These are phyloP conservation scores for Exserohilum rostratum DNA, from an alignment of 2,329 filamentous ascomycete genomes.

Conservation along the genomic window DNA sequence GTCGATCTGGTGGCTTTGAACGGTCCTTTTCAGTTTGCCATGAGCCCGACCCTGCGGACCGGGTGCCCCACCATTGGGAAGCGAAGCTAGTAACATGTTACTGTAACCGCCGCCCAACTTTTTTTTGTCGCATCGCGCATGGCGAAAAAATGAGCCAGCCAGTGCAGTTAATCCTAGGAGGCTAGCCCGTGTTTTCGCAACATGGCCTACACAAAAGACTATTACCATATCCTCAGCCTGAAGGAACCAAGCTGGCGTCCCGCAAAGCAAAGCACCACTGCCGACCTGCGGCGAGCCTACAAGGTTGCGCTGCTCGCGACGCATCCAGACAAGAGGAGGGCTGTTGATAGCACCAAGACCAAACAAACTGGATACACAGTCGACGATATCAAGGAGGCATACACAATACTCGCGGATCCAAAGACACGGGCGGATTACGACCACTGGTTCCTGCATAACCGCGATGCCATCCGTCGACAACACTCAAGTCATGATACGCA, in stretches of 20 bases:
- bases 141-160: slow-evolving; percentile 3
- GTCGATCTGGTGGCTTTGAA: slow-evolving; percentile 5
- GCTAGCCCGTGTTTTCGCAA: not conserved
- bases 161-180: not conserved
- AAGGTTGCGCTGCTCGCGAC: slow-evolving; percentile 61
- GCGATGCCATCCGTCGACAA: not conserved
- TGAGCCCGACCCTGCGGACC: slow-evolving; percentile 13
- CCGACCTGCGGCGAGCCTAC: slow-evolving; percentile 54
- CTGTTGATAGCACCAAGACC: too few species aligned
- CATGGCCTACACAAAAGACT: slow-evolving; percentile 38
- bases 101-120: slow-evolving; percentile 14
- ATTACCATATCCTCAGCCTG: slow-evolving; percentile 38
- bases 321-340: slow-evolving; percentile 64
- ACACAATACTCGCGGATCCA: slow-evolving; percentile 58
- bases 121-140: slow-evolving; percentile 11
- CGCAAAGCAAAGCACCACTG: slow-evolving; percentile 5
- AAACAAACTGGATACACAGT: slow-evolving; percentile 50
- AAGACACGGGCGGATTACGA: slow-evolving; percentile 52
- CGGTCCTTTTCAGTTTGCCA: slow-evolving; percentile 20
- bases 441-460: slow-evolving; percentile 21
- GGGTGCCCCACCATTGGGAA: slow-evolving; percentile 19
- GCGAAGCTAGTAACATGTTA: slow-evolving; percentile 1
- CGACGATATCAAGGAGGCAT: slow-evolving; percentile 66
- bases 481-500: not conserved
- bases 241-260: slow-evolving; percentile 7